These are phyloP conservation scores for Coniophora puteana DNA, from an alignment of 1,284 basidiomycete genomes.

Conservation along the genomic window DNA sequence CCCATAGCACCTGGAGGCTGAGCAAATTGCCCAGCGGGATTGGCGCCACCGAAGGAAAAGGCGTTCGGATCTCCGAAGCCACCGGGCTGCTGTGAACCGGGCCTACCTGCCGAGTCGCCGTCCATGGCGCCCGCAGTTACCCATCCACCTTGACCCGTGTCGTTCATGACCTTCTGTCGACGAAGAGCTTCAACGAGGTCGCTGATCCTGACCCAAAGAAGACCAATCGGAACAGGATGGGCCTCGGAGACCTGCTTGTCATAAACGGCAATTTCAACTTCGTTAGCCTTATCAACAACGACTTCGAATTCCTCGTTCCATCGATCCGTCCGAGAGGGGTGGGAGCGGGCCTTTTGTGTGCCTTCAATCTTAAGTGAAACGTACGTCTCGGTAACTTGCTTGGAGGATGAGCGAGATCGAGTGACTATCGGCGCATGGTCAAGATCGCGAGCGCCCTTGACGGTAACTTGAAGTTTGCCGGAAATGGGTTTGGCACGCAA, in stretches of 20 bases:
- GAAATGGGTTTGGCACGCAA: conserved; percentile 90
- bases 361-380: conserved; percentile 97
- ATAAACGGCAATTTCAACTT: conserved; percentile 96
- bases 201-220: conserved; percentile 94
- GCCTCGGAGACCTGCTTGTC: conserved; percentile 84
- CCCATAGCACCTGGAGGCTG: conserved; percentile 26
- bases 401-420: conserved; percentile 71
- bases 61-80: conserved; percentile 52
- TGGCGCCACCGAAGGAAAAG: conserved; percentile 47
- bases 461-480: conserved; percentile 87
- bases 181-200: conserved; percentile 95
- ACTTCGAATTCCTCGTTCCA: conserved; percentile 99
- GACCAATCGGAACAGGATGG: conserved; percentile 87
- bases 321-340: conserved; percentile 89
- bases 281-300: conserved; percentile 95
- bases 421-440: conserved; percentile 83
- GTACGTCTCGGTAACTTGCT: conserved; percentile 81
- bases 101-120: conserved; percentile 43
- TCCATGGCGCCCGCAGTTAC: conserved; percentile 88
- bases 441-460: conserved; percentile 89
- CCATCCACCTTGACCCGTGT: conserved; percentile 87
- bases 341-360: conserved; percentile 88
- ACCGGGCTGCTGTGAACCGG: conserved; percentile 33
- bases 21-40: conserved; percentile 23
- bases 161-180: conserved; percentile 87